A percentile compares a stretch with the other conserved stretches of the same genome.
These are phyloP conservation scores for Purpureocillium lavendulum DNA, from an alignment of 2,329 filamentous ascomycete genomes.

Conservation along the genomic window DNA sequence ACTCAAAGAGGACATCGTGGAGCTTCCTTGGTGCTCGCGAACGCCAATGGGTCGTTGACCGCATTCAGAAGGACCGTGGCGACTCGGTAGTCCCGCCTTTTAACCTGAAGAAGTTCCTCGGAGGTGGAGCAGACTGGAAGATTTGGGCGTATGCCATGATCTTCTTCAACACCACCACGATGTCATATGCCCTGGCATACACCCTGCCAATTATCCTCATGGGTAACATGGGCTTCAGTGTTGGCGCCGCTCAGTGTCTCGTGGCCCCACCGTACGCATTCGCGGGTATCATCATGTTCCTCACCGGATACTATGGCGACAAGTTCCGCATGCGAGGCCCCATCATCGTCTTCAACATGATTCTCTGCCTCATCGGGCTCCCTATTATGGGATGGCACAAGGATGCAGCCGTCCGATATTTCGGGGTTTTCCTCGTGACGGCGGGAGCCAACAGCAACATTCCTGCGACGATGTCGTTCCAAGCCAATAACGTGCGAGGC, in stretches of 20 bases:
- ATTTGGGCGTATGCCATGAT: conserved; percentile 55
- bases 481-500: conserved; percentile 80
- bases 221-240: conserved; percentile 52
- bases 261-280: conserved; percentile 62
- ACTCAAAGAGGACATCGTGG: conserved; percentile 42
- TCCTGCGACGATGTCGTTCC: conserved; percentile 67
- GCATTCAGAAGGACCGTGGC: conserved; percentile 48
- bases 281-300: conserved; percentile 54
- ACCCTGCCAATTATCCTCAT: conserved; percentile 70
- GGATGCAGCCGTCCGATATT: conserved; percentile 52
- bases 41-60: conserved; percentile 41
- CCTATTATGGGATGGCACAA: conserved; percentile 63
- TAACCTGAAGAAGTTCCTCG: conserved; percentile 35
- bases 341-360: conserved; percentile 56
- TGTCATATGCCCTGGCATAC: conserved; percentile 68
- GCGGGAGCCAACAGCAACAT: conserved; percentile 73
- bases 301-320: conserved; percentile 56
- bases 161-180: conserved; percentile 59
- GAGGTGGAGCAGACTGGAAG: conserved; percentile 41
- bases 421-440: conserved; percentile 68
- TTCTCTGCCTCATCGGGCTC: conserved; percentile 59
- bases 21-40: conserved; percentile 45
- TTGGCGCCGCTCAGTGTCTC: conserved; percentile 59
- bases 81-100: conserved; percentile 49
- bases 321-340: conserved; percentile 57